A percentile compares a stretch with the other conserved stretches of the same genome.
Evolutionary conservation across 768 basidiomycete genomes (phyloP).

Genomic region (Leucocoprinus birnbaumii): DNA sequence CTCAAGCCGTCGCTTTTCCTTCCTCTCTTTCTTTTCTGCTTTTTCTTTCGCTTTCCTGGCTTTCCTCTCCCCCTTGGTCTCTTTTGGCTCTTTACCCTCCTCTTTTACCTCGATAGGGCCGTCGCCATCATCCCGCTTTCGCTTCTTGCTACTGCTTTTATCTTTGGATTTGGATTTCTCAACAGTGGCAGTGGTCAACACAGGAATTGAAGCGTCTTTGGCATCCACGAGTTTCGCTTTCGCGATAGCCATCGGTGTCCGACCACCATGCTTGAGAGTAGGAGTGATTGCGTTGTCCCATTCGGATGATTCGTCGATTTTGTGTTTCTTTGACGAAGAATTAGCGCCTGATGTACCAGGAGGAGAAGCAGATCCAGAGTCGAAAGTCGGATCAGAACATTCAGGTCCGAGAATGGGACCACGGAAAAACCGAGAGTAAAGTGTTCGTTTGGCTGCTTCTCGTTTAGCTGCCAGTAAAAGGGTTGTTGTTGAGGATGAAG

Average conservation of each 20-base stretch:
- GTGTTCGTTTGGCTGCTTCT: constrained; percentile 67
- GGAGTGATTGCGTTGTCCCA: not conserved
- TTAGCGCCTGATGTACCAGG: not conserved
- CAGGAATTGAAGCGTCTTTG: constrained; percentile 5
- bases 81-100: constrained; percentile 7
- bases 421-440: constrained; percentile 82
- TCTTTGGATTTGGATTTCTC: constrained; percentile 1
- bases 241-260: constrained; percentile 15
- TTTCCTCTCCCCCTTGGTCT: constrained; percentile 10
- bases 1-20: not conserved
- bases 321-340: constrained; percentile 17
- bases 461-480: constrained; percentile 68
- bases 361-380: not conserved
- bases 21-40: constrained; percentile 10
- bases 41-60: constrained; percentile 4
- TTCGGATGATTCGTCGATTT: constrained; percentile 8
- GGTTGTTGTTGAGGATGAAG: constrained; percentile 34
- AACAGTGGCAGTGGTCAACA: not conserved
- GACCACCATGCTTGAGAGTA: not conserved
- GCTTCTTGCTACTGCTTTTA: constrained; percentile 5
- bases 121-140: constrained; percentile 7
- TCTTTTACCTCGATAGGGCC: not conserved
- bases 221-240: constrained; percentile 13
- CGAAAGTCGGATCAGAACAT: not conserved
- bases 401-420: constrained; percentile 67